A percentile compares a stretch with the other conserved stretches of the same genome.
Conservation (phyloP, 1,284 basidiomycete species). For the Cerioporus squamosus region DNA sequence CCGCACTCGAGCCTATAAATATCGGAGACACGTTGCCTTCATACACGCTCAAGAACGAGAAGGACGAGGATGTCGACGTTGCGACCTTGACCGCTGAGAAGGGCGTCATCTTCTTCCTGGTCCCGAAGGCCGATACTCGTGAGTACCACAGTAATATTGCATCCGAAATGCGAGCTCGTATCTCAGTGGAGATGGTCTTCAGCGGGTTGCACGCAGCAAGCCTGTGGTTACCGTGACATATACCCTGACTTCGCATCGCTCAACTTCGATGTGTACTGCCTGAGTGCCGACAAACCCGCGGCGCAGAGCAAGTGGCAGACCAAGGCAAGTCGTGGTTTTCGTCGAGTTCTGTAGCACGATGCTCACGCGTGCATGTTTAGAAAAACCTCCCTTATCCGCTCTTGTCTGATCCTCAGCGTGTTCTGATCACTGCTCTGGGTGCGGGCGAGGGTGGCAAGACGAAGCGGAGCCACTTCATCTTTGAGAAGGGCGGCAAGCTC, state of each 20-base stretch:
- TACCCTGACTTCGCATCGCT: constrained; percentile 74
- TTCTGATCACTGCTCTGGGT: constrained; percentile 81
- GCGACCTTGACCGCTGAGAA: constrained; percentile 63
- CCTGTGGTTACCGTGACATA: constrained; percentile 86
- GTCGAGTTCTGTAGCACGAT: not conserved
- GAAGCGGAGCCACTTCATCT: constrained; percentile 89
- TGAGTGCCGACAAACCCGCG: constrained; percentile 82
- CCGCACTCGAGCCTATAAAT: constrained; percentile 47
- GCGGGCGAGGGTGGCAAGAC: constrained; percentile 83
- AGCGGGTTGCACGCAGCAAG: constrained; percentile 90
- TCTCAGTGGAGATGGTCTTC: not conserved
- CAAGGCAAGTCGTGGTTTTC: constrained; percentile 54
- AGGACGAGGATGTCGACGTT: constrained; percentile 74
- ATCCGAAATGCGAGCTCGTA: no score
- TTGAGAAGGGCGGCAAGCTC: constrained; percentile 86
- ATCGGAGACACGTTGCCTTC: constrained; percentile 82
- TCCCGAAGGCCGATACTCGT: constrained; percentile 88
- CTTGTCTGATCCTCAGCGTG: constrained; percentile 85
- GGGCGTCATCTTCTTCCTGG: constrained; percentile 83
- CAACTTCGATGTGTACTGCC: constrained; percentile 82
- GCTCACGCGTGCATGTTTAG: constrained; percentile 40
- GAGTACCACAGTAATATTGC: constrained; percentile 33
- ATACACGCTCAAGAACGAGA: constrained; percentile 79
- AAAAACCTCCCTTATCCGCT: constrained; percentile 85
- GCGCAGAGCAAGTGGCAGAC: constrained; percentile 86